Evolutionary conservation across 345 rosid genomes (phyloP).

Genomic region (Eucalyptus viminalis): DNA sequence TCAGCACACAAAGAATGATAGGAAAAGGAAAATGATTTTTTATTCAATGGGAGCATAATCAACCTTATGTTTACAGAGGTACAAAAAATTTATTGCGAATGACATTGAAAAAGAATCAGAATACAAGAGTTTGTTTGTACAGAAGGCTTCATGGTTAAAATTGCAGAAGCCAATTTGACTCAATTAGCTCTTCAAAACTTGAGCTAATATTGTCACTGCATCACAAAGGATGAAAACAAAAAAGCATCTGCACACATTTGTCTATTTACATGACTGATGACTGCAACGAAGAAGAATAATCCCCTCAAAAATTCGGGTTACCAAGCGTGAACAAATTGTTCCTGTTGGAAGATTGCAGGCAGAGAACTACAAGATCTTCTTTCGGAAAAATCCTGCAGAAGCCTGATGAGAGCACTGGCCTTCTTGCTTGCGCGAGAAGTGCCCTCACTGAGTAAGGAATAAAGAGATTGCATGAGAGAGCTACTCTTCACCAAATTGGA

Average conservation of each 20-base stretch:
- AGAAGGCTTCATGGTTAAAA: constrained; percentile 12
- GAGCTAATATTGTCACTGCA: not conserved
- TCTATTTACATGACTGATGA: constrained; percentile 4
- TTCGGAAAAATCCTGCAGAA: constrained; percentile 65
- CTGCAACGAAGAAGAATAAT: not conserved
- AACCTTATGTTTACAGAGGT: not conserved
- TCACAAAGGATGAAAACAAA: not conserved
- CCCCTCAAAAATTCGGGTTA: constrained; percentile 26
- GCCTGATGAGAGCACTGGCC: constrained; percentile 47
- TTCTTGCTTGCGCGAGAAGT: constrained; percentile 61
- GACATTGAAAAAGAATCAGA: not conserved
- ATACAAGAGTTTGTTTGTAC: not conserved
- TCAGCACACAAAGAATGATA: not conserved
- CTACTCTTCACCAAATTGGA: constrained; percentile 30
- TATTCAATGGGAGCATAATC: not conserved
- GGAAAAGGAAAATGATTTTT: not conserved
- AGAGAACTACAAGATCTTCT: constrained; percentile 18
- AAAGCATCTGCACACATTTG: not conserved
- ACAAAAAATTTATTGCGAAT: not conserved
- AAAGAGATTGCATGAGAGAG: constrained; percentile 53
- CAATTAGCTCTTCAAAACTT: constrained; percentile 25
- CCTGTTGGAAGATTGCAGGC: constrained; percentile 25
- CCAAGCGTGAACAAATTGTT: constrained; percentile 41
- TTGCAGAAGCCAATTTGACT: not conserved
- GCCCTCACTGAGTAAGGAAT: constrained; percentile 57